phyloP scores from a whole-genome alignment of 768 basidiomycete genomes.

The Floccularia luteovirens region DNA sequence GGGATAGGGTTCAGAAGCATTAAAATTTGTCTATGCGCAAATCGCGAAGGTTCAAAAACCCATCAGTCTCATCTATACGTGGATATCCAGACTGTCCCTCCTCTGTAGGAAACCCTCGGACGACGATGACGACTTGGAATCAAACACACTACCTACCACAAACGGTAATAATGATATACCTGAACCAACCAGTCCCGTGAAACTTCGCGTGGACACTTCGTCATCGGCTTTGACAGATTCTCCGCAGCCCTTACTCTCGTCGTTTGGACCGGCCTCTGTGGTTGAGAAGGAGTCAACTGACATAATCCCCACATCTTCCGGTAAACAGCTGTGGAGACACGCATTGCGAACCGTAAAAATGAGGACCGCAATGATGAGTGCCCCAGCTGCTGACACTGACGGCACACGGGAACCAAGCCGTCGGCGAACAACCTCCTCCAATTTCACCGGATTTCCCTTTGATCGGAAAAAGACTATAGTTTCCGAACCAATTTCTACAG shows the following conservation, averaged over 20 bases:
- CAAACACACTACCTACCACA: constrained; percentile 10
- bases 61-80: not conserved
- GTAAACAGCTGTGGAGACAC: constrained; percentile 36
- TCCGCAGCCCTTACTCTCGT: constrained; percentile 10
- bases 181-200: not conserved
- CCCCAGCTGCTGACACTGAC: constrained; percentile 2
- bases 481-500: constrained; percentile 21
- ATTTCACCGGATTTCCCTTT: constrained; percentile 4
- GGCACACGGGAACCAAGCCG: constrained; percentile 10
- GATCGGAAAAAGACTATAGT: constrained; percentile 9
- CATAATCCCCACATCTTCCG: constrained; percentile 13
- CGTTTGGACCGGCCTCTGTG: too few relatives aligned
- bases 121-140: constrained; percentile 16
- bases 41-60: constrained; percentile 5
- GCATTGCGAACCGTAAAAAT: constrained; percentile 35
- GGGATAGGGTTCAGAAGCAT: constrained; percentile 8
- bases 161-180: constrained; percentile 7
- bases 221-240: not conserved
- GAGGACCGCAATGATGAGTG: constrained; percentile 16
- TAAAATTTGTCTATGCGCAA: constrained; percentile 5
- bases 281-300: too few relatives aligned
- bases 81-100: too few relatives aligned
- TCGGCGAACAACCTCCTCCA: constrained; percentile 14
- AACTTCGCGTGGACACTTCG: not conserved
- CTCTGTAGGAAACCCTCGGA: not conserved